phyloP scores from a whole-genome alignment of 352 stramenopile species.

The Phytopythium chamaehyphon region DNA sequence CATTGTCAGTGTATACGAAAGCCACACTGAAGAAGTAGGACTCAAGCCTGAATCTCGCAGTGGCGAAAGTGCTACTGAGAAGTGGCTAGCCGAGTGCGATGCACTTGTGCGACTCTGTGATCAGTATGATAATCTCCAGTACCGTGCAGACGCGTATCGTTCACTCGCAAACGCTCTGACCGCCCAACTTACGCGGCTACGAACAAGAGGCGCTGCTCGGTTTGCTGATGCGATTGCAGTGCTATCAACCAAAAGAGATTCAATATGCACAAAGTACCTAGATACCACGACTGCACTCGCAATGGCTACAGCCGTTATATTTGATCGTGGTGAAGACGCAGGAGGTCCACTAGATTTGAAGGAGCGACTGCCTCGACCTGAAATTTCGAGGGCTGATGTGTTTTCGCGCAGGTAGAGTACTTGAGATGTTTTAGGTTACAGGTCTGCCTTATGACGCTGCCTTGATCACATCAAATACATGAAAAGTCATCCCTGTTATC shows the following conservation, averaged over 20 bases:
- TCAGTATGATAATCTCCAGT: conserved; percentile 26
- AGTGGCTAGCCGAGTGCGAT: conserved; percentile 44
- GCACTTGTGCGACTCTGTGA: conserved; percentile 40
- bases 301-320: conserved; percentile 14
- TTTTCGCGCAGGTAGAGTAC: conserved; percentile 11
- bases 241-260: conserved; percentile 40
- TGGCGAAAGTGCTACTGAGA: conserved; percentile 20
- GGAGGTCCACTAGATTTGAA: conserved; percentile 11
- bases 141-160: conserved; percentile 42
- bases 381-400: conserved; percentile 22
- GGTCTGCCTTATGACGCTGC: too few relatives aligned
- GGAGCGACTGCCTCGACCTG: conserved; percentile 15
- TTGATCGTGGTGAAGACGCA: conserved; percentile 13
- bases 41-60: conserved; percentile 7
- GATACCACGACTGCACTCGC: conserved; percentile 20
- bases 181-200: conserved; percentile 33
- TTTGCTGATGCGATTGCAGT: conserved; percentile 45
- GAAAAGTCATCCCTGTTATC: too few relatives aligned
- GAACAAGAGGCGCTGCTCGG: conserved; percentile 22
- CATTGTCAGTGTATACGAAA: conserved; percentile 55
- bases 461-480: too few relatives aligned
- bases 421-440: too few relatives aligned
- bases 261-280: conserved; percentile 32
- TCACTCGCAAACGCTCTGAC: conserved; percentile 54
- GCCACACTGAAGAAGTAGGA: conserved; percentile 12